A percentile compares a stretch with the other conserved stretches of the same genome.
phyloP scores from a whole-genome alignment of 345 rosid species.

The Clarkia xantiana region DNA sequence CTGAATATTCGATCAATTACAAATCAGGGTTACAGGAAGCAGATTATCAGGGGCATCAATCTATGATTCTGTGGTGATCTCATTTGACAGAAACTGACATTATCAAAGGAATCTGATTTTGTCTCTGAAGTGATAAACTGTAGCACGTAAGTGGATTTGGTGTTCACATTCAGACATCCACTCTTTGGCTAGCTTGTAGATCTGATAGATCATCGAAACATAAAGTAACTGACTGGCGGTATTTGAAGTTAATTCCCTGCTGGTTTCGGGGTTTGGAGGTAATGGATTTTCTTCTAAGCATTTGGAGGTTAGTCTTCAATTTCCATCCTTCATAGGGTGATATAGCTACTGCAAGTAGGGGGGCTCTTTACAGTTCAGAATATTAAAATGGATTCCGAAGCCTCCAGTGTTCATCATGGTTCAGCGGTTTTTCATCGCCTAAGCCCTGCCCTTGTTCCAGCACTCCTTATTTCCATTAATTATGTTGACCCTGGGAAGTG shows the following conservation, averaged over 20 bases:
- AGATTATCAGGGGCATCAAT: too few species aligned
- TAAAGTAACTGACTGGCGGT: background rate
- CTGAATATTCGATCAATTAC: too few species aligned
- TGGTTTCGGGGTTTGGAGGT: background rate
- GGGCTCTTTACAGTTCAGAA: background rate
- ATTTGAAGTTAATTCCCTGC: background rate
- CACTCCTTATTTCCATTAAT: slow-evolving; percentile 59
- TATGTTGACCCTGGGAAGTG: slow-evolving; percentile 96
- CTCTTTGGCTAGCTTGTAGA: too few species aligned
- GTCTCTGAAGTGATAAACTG: too few species aligned
- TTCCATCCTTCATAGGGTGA: slow-evolving; percentile 1
- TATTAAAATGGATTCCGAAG: slow-evolving; percentile 57
- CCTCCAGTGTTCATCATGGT: slow-evolving; percentile 21
- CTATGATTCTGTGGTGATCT: too few species aligned
- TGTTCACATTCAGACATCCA: too few species aligned
- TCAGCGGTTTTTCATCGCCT: slow-evolving; percentile 30
- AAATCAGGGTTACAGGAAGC: too few species aligned
- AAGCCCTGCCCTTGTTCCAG: slow-evolving; percentile 59
- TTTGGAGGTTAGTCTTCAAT: slow-evolving; percentile 11
- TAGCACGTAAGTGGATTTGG: too few species aligned
- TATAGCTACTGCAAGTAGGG: background rate
- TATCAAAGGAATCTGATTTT: too few species aligned
- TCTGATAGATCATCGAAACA: background rate
- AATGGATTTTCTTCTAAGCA: background rate
- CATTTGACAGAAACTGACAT: too few species aligned